phyloP scores from a whole-genome alignment of 768 basidiomycete species.

The Mycena crocata region DNA sequence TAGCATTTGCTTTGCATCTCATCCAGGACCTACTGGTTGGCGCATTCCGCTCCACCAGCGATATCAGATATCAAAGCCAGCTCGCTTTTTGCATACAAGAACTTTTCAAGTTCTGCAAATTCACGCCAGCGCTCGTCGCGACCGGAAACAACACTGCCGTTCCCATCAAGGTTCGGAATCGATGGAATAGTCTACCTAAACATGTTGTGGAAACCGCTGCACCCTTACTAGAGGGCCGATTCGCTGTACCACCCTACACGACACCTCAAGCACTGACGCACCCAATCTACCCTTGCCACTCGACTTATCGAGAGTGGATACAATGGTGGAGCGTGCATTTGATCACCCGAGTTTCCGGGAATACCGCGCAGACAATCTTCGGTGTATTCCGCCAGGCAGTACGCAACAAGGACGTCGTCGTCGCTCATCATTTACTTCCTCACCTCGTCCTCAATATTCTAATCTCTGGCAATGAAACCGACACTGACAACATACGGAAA shows the following conservation, averaged over 20 bases:
- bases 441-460: conserved; percentile 91
- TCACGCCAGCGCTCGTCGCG: conserved; percentile 79
- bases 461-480: conserved; percentile 75
- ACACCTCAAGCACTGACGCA: conserved; percentile 55
- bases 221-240: conserved; percentile 81
- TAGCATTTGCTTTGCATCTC: conserved; percentile 86
- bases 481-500: conserved; percentile 70
- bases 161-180: conserved; percentile 72
- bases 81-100: conserved; percentile 95
- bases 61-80: conserved; percentile 90
- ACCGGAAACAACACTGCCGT: conserved; percentile 62
- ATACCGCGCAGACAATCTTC: conserved; percentile 77
- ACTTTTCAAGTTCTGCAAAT: conserved; percentile 86
- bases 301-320: conserved; percentile 97
- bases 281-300: conserved; percentile 82
- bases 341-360: conserved; percentile 71
- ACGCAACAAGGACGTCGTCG: conserved; percentile 89
- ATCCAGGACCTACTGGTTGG: conserved; percentile 88
- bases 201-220: conserved; percentile 88
- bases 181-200: conserved; percentile 86
- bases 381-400: conserved; percentile 81
- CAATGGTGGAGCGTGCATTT: conserved; percentile 89
- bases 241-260: conserved; percentile 60
- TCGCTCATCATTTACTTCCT: conserved; percentile 92
- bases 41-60: conserved; percentile 93